Conservation (phyloP, 352 stramenopile species). For the Phytophthora fragariaefolia region DNA sequence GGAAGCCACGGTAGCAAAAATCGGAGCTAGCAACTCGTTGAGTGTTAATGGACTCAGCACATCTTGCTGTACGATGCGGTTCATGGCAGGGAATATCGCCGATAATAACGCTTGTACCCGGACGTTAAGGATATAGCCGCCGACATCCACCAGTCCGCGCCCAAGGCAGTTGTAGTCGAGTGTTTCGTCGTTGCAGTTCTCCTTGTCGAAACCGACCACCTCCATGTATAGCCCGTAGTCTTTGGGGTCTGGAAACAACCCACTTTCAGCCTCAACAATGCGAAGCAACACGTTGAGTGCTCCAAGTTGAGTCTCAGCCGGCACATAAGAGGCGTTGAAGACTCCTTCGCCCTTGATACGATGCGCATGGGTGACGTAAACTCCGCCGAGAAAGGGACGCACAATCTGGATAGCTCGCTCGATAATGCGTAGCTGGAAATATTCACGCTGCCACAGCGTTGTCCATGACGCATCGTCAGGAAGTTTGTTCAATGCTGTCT, state of each 20-base stretch:
- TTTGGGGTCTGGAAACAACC: conserved; percentile 56
- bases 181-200: conserved; percentile 56
- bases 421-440: conserved; percentile 46
- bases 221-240: conserved; percentile 62
- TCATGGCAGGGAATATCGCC: conserved; percentile 52
- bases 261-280: conserved; percentile 51
- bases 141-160: conserved; percentile 58
- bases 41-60: conserved; percentile 50
- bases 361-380: conserved; percentile 71
- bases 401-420: conserved; percentile 45
- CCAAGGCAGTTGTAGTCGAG: conserved; percentile 67
- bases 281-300: conserved; percentile 51
- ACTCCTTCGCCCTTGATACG: conserved; percentile 33
- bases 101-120: conserved; percentile 45
- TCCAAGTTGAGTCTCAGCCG: conserved; percentile 41
- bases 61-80: conserved; percentile 66
- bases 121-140: conserved; percentile 43
- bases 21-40: conserved; percentile 40
- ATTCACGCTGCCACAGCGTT: conserved; percentile 60
- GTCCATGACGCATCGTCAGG: conserved; percentile 62
- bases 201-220: conserved; percentile 40
- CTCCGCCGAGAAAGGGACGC: conserved; percentile 59
- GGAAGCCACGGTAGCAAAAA: conserved; percentile 27
- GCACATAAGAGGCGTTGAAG: conserved; percentile 45
- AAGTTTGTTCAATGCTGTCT: conserved; percentile 43